Percentiles rank a stretch among this genome's conserved stretches.
phyloP scores from a whole-genome alignment of 352 stramenopile species.

The Thalassiosira hispida region DNA sequence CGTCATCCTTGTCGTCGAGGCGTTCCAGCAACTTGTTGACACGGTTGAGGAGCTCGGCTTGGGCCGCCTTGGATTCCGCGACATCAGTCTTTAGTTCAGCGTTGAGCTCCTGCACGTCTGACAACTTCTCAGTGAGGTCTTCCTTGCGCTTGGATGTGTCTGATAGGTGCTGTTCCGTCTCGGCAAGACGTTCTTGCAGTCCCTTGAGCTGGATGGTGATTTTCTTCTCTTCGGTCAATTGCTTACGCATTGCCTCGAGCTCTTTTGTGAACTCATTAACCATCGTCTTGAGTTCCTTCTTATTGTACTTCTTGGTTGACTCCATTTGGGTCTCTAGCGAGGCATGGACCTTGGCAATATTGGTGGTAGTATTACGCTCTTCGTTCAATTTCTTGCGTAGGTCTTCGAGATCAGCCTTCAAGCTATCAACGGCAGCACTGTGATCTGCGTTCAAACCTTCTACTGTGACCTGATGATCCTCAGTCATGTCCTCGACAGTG shows the following conservation, averaged over 20 bases:
- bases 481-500: background rate
- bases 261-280: slow-evolving; percentile 7
- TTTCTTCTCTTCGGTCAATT: background rate
- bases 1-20: slow-evolving; percentile 4
- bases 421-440: background rate
- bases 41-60: slow-evolving; percentile 8
- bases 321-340: slow-evolving; percentile 1
- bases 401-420: background rate
- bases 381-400: slow-evolving; percentile 3
- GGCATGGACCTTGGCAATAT: slow-evolving; percentile 1
- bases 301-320: background rate
- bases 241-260: background rate
- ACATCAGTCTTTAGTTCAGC: background rate
- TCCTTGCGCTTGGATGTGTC: background rate
- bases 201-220: background rate
- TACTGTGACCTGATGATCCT: too few species aligned
- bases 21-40: slow-evolving; percentile 48
- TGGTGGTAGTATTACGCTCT: background rate
- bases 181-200: slow-evolving; percentile 9
- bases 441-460: background rate
- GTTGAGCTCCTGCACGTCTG: background rate
- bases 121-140: background rate
- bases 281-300: background rate
- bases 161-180: slow-evolving; percentile 2
- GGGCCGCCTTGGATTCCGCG: background rate